A percentile compares a stretch with the other conserved stretches of the same genome.
phyloP scores from a whole-genome alignment of 139 green algal species.

The Nannochloris sp. region DNA sequence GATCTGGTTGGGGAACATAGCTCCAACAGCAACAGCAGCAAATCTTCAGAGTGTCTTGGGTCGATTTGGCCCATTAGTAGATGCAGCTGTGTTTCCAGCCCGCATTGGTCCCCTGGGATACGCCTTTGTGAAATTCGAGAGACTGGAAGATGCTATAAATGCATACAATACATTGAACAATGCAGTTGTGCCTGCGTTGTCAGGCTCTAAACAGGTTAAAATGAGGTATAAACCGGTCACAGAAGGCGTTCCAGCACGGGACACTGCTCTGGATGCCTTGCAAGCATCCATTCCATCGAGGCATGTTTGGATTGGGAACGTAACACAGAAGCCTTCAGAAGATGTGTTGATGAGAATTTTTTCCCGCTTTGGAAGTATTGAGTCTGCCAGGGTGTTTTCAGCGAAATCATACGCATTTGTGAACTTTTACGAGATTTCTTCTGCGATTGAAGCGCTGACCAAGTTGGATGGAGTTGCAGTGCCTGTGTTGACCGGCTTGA shows the following conservation, averaged over 20 bases:
- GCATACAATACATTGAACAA: constrained; percentile 40
- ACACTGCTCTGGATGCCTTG: constrained; percentile 9
- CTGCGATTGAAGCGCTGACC: constrained; percentile 38
- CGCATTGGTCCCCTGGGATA: constrained; percentile 48
- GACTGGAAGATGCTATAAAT: constrained; percentile 27
- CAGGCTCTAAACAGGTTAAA: constrained; percentile 43
- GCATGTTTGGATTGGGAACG: constrained; percentile 78
- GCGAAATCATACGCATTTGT: constrained; percentile 75
- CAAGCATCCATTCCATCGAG: constrained; percentile 32
- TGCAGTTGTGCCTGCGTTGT: constrained; percentile 30
- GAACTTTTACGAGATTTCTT: constrained; percentile 48
- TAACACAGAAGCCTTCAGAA: constrained; percentile 46
- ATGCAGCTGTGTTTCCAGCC: constrained; percentile 44
- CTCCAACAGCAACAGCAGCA: constrained; percentile 29
- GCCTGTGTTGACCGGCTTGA: constrained; percentile 38
- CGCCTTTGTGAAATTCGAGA: constrained; percentile 49
- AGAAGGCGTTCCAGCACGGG: constrained; percentile 8
- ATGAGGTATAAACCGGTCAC: constrained; percentile 48
- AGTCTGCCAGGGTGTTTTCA: constrained; percentile 60
- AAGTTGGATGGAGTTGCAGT: constrained; percentile 48
- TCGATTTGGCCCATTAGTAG: constrained; percentile 32
- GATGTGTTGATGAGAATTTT: constrained; percentile 54
- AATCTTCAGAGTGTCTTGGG: constrained; percentile 29
- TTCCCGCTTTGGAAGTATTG: constrained; percentile 52
- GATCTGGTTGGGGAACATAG: constrained; percentile 50